phyloP scores from a whole-genome alignment of 768 basidiomycete species.

The Lactifluus hygrophoroides region DNA sequence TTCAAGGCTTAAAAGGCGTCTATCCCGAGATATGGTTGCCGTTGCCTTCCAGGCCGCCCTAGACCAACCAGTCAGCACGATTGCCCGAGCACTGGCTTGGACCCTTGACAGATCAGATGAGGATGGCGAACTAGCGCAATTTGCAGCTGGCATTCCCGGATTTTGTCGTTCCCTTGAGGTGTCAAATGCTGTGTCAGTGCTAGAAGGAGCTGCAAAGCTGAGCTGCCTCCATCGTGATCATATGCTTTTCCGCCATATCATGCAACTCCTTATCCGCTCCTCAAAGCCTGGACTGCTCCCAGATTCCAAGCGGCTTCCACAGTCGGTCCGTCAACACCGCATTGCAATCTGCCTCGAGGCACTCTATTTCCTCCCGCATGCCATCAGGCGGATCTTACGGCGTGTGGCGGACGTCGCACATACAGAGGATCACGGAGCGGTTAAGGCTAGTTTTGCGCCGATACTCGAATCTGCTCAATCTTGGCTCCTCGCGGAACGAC shows the following conservation, averaged over 20 bases:
- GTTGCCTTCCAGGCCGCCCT: not conserved
- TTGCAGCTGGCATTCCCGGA: slow-evolving; percentile 2
- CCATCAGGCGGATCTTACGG: not conserved
- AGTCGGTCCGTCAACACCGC: not conserved
- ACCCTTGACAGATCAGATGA: slow-evolving; percentile 5
- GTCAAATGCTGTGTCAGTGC: not conserved
- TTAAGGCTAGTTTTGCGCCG: not conserved
- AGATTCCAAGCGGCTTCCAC: not conserved
- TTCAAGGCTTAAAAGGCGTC: not conserved
- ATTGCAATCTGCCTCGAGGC: not conserved
- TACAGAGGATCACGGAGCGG: not conserved
- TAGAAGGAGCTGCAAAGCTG: not conserved
- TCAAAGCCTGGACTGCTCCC: not conserved
- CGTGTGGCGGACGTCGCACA: not conserved
- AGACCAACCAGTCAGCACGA: not conserved
- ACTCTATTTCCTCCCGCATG: not conserved
- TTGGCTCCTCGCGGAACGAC: not conserved
- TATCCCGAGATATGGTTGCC: not conserved
- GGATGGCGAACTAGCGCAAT: not conserved
- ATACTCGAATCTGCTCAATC: not conserved
- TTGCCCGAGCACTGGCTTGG: slow-evolving; percentile 1
- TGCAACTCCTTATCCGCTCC: not conserved
- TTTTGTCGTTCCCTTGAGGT: not conserved
- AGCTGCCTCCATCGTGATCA: not conserved
- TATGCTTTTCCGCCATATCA: not conserved